Conservation (phyloP, 306 rosid species). For the Begonia peltatifolia region DNA sequence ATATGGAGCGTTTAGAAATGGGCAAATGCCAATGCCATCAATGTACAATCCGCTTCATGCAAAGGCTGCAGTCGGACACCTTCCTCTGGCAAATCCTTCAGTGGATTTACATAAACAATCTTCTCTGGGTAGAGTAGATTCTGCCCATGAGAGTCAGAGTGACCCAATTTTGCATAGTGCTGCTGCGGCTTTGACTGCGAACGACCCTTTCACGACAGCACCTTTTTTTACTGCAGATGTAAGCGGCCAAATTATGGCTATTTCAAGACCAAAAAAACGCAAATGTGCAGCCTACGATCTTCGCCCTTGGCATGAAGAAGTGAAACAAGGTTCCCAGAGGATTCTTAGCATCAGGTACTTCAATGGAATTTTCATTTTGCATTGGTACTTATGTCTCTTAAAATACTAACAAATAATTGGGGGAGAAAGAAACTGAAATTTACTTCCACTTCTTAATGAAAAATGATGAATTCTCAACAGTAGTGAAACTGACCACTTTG, state of each 20-base stretch:
- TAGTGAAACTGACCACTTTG: no score
- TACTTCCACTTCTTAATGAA: no score
- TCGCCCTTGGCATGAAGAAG: constrained; percentile 35
- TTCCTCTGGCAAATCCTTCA: constrained; percentile 21
- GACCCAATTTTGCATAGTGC: constrained; percentile 21
- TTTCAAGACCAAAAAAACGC: constrained; percentile 31
- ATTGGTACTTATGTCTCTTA: no score
- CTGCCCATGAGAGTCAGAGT: constrained; percentile 19
- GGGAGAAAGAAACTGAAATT: no score
- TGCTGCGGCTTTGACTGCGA: constrained; percentile 11
- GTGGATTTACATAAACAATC: constrained; percentile 18
- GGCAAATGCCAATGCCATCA: constrained; percentile 16
- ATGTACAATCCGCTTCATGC: constrained; percentile 16
- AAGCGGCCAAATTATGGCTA: constrained; percentile 6
- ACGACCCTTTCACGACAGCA: constrained; percentile 16
- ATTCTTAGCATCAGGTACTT: constrained; percentile 28
- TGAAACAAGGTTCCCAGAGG: constrained; percentile 20
- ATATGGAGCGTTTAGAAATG: constrained; percentile 20
- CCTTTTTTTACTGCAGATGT: constrained; percentile 11
- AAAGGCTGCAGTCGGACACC: constrained; percentile 15
- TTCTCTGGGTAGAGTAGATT: constrained; percentile 13
- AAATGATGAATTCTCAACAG: no score
- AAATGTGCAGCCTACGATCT: constrained; percentile 22
- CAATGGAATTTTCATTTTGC: neutral
- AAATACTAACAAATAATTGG: no score